Conservation (phyloP, 225 moss, liverwort and hornwort species). For the Physcomitrium patens region DNA sequence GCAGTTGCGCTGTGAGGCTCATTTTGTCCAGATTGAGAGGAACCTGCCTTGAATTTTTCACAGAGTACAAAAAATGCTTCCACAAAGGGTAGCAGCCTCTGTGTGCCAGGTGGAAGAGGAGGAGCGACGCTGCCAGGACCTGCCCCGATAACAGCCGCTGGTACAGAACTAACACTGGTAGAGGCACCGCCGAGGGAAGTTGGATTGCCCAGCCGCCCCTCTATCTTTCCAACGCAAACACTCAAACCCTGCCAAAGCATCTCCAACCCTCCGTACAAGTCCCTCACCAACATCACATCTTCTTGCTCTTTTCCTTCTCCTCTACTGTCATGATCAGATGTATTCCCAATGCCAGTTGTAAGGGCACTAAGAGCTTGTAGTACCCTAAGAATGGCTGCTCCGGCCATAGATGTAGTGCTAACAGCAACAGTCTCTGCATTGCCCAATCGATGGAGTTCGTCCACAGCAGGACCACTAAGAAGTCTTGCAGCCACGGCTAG, state of each 20-base stretch:
- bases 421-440: slow-evolving; percentile 74
- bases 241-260: slow-evolving; percentile 88
- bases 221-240: slow-evolving; percentile 84
- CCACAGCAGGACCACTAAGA: slow-evolving; percentile 74
- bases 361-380: slow-evolving; percentile 90
- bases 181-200: slow-evolving; percentile 54
- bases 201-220: slow-evolving; percentile 67
- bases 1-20: slow-evolving; percentile 90
- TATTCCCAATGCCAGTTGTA: slow-evolving; percentile 54
- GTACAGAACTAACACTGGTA: slow-evolving; percentile 53
- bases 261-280: slow-evolving; percentile 81
- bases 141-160: slow-evolving; percentile 58
- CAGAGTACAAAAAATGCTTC: slow-evolving; percentile 96
- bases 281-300: slow-evolving; percentile 74
- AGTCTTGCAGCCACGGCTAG: slow-evolving; percentile 77
- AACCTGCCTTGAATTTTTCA: slow-evolving; percentile 82
- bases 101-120: slow-evolving; percentile 90
- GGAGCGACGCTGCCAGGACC: slow-evolving; percentile 75
- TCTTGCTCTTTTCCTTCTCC: slow-evolving; percentile 81
- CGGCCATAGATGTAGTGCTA: slow-evolving; percentile 85
- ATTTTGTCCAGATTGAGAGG: slow-evolving; percentile 59
- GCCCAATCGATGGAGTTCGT: slow-evolving; percentile 76
- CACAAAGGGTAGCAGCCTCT: slow-evolving; percentile 88
- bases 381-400: slow-evolving; percentile 90
- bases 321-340: slow-evolving; percentile 55